Conservation (phyloP, 768 basidiomycete species). For the Auricularia heimuer region DNA sequence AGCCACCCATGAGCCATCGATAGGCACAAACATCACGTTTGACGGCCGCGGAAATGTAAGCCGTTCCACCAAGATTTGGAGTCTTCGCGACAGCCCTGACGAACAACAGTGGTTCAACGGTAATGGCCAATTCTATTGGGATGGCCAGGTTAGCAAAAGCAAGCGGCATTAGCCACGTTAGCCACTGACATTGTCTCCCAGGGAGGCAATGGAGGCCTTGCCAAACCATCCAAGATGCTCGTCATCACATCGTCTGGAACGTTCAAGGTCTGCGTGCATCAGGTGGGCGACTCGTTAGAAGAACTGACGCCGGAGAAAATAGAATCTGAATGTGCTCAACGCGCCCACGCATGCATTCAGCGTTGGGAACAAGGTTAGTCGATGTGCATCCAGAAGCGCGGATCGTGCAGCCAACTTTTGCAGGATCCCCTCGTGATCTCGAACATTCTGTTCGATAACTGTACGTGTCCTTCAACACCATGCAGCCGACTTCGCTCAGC, state of each 20-base stretch:
- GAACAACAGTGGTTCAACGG: constrained; percentile 27
- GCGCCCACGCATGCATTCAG: constrained; percentile 28
- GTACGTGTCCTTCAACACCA: constrained; percentile 20
- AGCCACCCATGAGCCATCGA: background rate
- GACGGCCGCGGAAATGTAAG: constrained; percentile 28
- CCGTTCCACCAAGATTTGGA: background rate
- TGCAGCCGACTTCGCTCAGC: background rate
- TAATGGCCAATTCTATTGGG: constrained; percentile 36
- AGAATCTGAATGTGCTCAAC: constrained; percentile 31
- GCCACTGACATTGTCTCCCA: constrained; percentile 9
- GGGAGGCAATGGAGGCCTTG: constrained; percentile 16
- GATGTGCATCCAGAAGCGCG: background rate
- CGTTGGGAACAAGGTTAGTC: constrained; percentile 15
- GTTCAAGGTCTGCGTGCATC: constrained; percentile 19
- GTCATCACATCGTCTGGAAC: constrained; percentile 30
- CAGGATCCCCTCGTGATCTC: constrained; percentile 30
- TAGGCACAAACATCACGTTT: constrained; percentile 8
- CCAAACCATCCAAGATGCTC: constrained; percentile 13
- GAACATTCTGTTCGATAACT: constrained; percentile 43
- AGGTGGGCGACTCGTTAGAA: background rate
- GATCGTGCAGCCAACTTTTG: background rate
- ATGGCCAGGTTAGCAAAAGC: constrained; percentile 7
- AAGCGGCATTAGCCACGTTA: background rate
- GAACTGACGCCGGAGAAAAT: background rate
- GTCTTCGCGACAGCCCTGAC: background rate